A percentile compares a stretch with the other conserved stretches of the same genome.
Evolutionary conservation across 2,329 filamentous ascomycete species (phyloP).

Genomic region (Claviceps purpurea): DNA sequence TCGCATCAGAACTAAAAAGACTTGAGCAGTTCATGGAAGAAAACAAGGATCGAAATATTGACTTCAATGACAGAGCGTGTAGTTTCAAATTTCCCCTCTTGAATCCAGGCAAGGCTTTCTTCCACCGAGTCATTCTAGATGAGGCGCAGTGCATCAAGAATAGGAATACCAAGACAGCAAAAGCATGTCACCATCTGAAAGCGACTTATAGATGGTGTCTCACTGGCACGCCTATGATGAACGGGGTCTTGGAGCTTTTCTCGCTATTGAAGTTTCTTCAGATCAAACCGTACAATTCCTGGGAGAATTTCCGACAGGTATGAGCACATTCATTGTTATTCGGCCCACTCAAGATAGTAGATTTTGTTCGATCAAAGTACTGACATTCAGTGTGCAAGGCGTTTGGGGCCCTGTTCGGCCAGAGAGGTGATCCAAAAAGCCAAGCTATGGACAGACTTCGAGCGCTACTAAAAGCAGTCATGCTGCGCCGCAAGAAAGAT

Average conservation of each 20-base stretch:
- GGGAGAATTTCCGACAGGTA: conserved; percentile 46
- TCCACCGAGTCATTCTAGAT: conserved; percentile 72
- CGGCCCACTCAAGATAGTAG: not conserved
- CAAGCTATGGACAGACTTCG: conserved; percentile 62
- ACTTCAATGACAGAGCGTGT: conserved; percentile 23
- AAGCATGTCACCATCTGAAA: conserved; percentile 51
- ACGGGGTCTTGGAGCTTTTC: conserved; percentile 63
- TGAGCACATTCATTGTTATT: conserved; percentile 11
- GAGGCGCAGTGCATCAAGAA: conserved; percentile 81
- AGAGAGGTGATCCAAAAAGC: conserved; percentile 33
- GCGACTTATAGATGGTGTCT: conserved; percentile 67
- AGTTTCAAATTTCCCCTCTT: conserved; percentile 40
- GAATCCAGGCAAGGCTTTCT: conserved; percentile 45
- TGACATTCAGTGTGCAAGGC: conserved; percentile 11
- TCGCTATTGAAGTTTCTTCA: conserved; percentile 64
- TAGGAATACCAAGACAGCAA: conserved; percentile 54
- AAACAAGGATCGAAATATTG: conserved; percentile 25
- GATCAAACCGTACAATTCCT: conserved; percentile 60
- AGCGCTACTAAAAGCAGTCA: conserved; percentile 62
- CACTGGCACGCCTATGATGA: conserved; percentile 83
- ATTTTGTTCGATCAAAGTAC: not conserved
- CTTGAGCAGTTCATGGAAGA: conserved; percentile 39
- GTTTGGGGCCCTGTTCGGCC: conserved; percentile 28
- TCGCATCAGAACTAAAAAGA: conserved; percentile 49
- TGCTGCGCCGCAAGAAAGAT: conserved; percentile 71